Base-by-base conservation (phyloP, 2,329 filamentous ascomycete species). In the Mollisia scopiformis region DNA sequence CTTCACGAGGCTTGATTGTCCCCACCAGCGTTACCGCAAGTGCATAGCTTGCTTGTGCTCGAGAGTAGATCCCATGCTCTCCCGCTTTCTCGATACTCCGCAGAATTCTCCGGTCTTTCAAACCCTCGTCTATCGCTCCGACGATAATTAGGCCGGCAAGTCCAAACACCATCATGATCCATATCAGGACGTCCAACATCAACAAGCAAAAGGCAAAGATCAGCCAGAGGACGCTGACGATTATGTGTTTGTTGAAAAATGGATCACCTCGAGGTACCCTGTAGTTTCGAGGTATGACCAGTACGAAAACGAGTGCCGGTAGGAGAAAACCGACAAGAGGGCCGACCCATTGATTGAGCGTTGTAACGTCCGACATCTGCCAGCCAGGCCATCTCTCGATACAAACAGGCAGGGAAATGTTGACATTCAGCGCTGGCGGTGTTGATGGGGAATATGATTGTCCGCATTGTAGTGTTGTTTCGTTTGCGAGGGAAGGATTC, bases 271-370 rank as follows among this genome's bases (percentile, higher is more conserved):
- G 47, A 30, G 56, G 49, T 19, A 58, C 43, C n/a, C 56, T 33
- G 27, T 58, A 52, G 13, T 53, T 43, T 21, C 56, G 23, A 19
- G 56, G 56, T 5, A 58, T 58, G 25, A 33, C 25, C 14, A 56
- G 28, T 27, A 56, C 54, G 54, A 60, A 60, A 23, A 60, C 58
- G 14, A 60, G 13, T 51, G 58, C 52, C 31, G 58, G 58, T 6
- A 60, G 39, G 13, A 60, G 50, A 28, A 60, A 60, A 8, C 58
- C 58, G 13, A 55, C 58, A 6, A 60, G 43, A 21, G 58, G 58
- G 11, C 51, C 50, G n/a, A 60, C 41, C 58, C 58, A 60, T 41
- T 60, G 58, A 8, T 41, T 51, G 28, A 58, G 16, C 37, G 21
- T 16, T 2, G 30, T 41, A 16, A 49, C 39, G 19, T 56, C 8